Conservation (phyloP, 169 alveolate species). For the Haemoproteus tartakovskyi region DNA sequence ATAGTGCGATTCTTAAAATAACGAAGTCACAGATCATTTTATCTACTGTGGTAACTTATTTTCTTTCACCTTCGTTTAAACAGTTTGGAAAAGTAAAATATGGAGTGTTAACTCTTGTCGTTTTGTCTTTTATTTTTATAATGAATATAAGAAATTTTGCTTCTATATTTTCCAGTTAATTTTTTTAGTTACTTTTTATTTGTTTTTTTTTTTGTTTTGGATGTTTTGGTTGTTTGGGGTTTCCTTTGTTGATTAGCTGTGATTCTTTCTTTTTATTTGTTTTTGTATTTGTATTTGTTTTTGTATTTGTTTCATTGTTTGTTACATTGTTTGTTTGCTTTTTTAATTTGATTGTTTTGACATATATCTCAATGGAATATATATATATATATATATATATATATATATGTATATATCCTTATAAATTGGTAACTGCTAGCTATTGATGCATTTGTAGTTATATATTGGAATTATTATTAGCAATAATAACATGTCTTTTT, state of each 20-base stretch:
- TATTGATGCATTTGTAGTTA: too few relatives aligned
- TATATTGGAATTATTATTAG: too few relatives aligned
- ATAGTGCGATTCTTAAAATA: constrained; percentile 11
- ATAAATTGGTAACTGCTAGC: too few relatives aligned
- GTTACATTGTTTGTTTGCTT: too few relatives aligned
- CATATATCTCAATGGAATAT: not conserved
- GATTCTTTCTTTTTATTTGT: too few relatives aligned
- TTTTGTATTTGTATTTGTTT: too few relatives aligned
- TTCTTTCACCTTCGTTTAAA: constrained; percentile 30
- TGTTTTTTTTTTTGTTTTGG: constrained; percentile 11
- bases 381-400: not conserved
- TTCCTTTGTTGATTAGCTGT: constrained; percentile 1
- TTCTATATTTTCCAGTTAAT: not conserved
- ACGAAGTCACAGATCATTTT: constrained; percentile 20
- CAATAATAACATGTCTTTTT: too few relatives aligned
- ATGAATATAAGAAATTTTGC: constrained; percentile 14
- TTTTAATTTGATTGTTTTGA: too few relatives aligned
- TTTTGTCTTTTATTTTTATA: constrained; percentile 2
- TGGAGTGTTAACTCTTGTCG: constrained; percentile 3
- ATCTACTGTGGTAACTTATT: constrained; percentile 1
- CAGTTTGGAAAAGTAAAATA: constrained; percentile 29
- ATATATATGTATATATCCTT: constrained; percentile 4
- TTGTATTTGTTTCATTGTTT: not conserved
- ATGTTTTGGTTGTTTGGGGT: not conserved
- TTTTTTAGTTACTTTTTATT: not conserved